phyloP scores from a whole-genome alignment of 805 yeast genomes.

The Saccharomycodes ludwigii region DNA sequence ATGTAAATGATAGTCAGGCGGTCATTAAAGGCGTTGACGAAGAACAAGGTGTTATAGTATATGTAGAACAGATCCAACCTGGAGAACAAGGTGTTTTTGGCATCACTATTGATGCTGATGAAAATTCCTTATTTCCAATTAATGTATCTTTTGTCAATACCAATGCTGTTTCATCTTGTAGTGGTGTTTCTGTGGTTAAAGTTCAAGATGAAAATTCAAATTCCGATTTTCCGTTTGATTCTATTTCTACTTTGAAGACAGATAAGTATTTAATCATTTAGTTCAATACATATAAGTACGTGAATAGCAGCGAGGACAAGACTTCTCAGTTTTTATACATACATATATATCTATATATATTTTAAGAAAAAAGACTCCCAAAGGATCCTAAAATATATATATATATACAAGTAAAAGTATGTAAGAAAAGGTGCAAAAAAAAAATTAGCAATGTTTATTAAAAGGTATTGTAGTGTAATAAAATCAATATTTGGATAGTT shows the following conservation, averaged over 20 bases:
- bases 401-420: not conserved
- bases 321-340: too few species aligned
- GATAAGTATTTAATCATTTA: constrained; percentile 48
- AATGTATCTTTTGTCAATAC: constrained; percentile 47
- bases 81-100: constrained; percentile 65
- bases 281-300: constrained; percentile 3
- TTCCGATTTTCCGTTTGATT: constrained; percentile 58
- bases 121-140: constrained; percentile 84
- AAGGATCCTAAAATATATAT: not conserved
- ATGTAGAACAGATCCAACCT: constrained; percentile 40
- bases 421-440: constrained; percentile 1
- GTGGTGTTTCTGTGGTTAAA: constrained; percentile 51
- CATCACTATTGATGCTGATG: constrained; percentile 61
- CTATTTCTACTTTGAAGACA: constrained; percentile 41
- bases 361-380: constrained; percentile 1
- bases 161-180: constrained; percentile 41
- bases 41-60: constrained; percentile 54
- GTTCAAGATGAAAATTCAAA: constrained; percentile 39
- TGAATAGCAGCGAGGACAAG: too few species aligned
- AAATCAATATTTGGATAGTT: too few species aligned
- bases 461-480: not conserved
- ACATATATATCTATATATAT: not conserved
- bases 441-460: not conserved
- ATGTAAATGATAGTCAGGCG: constrained; percentile 37
- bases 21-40: constrained; percentile 46